Percentiles rank a stretch among this genome's conserved stretches.
Conservation (phyloP, 1,284 basidiomycete genomes). For the Ganoderma leucocontextum region DNA sequence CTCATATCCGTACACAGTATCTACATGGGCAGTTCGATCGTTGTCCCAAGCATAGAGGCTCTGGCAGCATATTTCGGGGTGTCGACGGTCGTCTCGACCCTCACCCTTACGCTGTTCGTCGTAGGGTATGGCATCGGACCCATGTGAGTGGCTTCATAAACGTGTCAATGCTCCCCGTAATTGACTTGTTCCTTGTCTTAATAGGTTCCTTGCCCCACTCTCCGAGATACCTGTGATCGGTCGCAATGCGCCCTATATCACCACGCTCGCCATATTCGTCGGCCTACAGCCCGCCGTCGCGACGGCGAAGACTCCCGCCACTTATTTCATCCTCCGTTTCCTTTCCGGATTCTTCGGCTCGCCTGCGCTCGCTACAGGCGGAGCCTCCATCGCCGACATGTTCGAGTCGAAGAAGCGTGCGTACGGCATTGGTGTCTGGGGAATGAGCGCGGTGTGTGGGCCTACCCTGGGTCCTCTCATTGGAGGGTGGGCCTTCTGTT, state of each 20-base stretch:
- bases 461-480: conserved; percentile 56
- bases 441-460: conserved; percentile 62
- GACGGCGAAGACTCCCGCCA: conserved; percentile 59
- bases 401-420: conserved; percentile 63
- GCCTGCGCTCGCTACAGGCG: conserved; percentile 46
- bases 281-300: conserved; percentile 66
- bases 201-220: conserved; percentile 54
- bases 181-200: neutral
- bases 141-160: conserved; percentile 33
- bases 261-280: conserved; percentile 62
- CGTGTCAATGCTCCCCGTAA: neutral
- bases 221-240: conserved; percentile 55
- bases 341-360: conserved; percentile 63
- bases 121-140: conserved; percentile 49
- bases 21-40: conserved; percentile 47
- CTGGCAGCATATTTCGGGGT: conserved; percentile 58
- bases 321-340: conserved; percentile 70
- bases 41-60: conserved; percentile 52
- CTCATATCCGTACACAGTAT: conserved; percentile 45
- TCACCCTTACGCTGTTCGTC: conserved; percentile 49
- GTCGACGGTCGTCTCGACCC: conserved; percentile 50
- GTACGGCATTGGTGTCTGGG: conserved; percentile 64
- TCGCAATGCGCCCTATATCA: conserved; percentile 59
- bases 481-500: conserved; percentile 31
- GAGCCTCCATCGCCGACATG: conserved; percentile 47